These are phyloP conservation scores for Gossypium longicalyx DNA, from an alignment of 345 rosid genomes.

Conservation along the genomic window DNA sequence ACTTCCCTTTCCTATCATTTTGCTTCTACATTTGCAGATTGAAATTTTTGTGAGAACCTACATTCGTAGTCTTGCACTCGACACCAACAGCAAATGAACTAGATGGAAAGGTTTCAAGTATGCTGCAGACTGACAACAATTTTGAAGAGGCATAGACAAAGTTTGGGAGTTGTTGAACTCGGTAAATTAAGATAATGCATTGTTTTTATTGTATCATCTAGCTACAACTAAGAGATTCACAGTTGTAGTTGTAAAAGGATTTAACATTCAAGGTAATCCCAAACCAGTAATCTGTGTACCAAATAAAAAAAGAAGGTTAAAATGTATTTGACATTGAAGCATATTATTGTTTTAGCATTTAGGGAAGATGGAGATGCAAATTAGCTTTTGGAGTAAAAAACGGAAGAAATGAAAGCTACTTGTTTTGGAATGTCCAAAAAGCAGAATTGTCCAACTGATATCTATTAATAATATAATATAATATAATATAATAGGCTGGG, in stretches of 20 bases:
- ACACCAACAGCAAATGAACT: neutral
- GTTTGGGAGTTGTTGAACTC: neutral
- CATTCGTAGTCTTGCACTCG: neutral
- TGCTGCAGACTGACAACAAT: conserved; percentile 1
- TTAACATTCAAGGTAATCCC: neutral
- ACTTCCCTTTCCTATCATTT: neutral
- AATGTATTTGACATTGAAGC: neutral
- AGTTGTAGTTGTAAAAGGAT: neutral
- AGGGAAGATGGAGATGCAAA: neutral
- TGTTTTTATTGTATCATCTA: neutral
- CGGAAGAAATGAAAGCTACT: neutral
- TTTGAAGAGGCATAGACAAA: neutral
- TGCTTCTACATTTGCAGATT: conserved; percentile 6
- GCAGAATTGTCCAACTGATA: neutral
- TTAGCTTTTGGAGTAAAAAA: neutral
- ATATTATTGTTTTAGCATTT: neutral
- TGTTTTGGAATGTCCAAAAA: neutral
- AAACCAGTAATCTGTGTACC: neutral
- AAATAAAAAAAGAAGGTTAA: neutral
- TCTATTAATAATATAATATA: too few species aligned
- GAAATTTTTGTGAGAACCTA: neutral
- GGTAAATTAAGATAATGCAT: neutral
- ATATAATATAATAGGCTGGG: too few species aligned
- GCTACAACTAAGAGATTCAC: neutral
- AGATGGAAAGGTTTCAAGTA: neutral